Base-by-base conservation (phyloP, 352 stramenopile genomes). In the Phytophthora boehmeriae region DNA sequence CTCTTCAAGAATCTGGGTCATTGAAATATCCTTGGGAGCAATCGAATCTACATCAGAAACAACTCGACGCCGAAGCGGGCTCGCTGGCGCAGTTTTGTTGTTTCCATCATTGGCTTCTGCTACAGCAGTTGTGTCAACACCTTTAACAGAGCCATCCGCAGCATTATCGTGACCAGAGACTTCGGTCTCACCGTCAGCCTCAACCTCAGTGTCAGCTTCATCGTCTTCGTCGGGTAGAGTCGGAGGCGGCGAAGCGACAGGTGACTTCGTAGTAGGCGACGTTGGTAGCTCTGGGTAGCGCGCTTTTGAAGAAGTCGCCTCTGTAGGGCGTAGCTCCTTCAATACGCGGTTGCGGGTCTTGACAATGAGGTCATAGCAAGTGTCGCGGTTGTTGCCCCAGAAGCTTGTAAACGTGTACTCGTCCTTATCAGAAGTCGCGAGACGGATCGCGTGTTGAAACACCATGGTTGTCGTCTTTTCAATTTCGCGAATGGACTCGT, bases 381-480 rank as follows among this genome's bases (percentile, higher is more conserved):
- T 72, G 69, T 95, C 87, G 39, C 84, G 80, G 54, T 94, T 92
- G 48, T 73, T 86, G 23, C 87, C 84, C 86, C 86, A 95, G 44
- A 95, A 95, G 52, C 82, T 90, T 54, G 83, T 89, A 68, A 95
- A 92, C 56, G 87, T 92, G 61, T 88, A 95, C 67, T 92, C 83
- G 49, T 89, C 78, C 59, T 91, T 78, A 28, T 75, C 74, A 22
- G 66, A 66, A 14, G 80, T 92, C 30, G 71, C 69, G 47, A 95
- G 78, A 11, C 84, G 84, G 38, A 95, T 87, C 27, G 83, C 72
- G 50, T 85, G 65, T 35, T 92, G 84, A 76, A 94, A 94, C 47
- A 93, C 59, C 68, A 95, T 87, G 34, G 77, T 92, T 42, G 80
- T 93, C 20, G 86, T 92, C 74, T 95, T 95, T 60, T 68, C 67